Percentiles rank a stretch among this genome's conserved stretches.
phyloP scores from a whole-genome alignment of 31 red algal genomes.

The Bonnemaisonia californica region DNA sequence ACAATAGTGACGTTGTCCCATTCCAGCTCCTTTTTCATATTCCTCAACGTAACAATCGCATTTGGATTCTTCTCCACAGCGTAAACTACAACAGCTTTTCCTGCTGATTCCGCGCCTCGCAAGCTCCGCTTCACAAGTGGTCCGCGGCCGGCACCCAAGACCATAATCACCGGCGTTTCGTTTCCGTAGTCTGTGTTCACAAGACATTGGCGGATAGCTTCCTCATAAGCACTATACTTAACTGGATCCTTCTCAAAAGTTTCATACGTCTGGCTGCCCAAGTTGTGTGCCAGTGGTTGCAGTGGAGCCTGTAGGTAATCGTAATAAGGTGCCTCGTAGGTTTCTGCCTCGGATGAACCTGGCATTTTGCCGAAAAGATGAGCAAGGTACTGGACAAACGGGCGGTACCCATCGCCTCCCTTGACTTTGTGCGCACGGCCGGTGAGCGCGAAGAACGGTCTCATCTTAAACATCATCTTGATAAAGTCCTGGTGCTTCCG shows the following conservation, averaged over 20 bases:
- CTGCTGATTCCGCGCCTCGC: constrained; percentile 62
- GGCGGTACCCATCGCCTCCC: constrained; percentile 78
- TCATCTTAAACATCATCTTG: constrained; percentile 81
- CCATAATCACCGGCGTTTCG: constrained; percentile 72
- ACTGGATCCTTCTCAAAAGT: constrained; percentile 95
- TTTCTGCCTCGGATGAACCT: constrained; percentile 67
- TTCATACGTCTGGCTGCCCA: constrained; percentile 90
- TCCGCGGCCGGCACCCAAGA: constrained; percentile 88
- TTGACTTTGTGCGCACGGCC: constrained; percentile 74
- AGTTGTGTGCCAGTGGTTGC: constrained; percentile 88
- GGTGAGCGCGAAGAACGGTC: constrained; percentile 74
- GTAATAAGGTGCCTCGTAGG: constrained; percentile 84
- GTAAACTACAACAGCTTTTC: constrained; percentile 59
- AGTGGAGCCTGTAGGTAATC: constrained; percentile 92
- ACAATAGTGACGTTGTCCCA: constrained; percentile 88
- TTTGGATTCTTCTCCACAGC: constrained; percentile 97
- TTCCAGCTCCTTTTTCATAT: constrained; percentile 69
- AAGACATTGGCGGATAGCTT: constrained; percentile 82
- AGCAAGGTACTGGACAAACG: constrained; percentile 93
- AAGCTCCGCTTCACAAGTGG: constrained; percentile 81
- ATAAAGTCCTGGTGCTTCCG: constrained; percentile 82
- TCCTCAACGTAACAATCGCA: constrained; percentile 81
- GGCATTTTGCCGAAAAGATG: constrained; percentile 93
- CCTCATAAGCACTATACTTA: constrained; percentile 87
- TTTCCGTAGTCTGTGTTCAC: constrained; percentile 56